phyloP scores from a whole-genome alignment of 768 basidiomycete genomes.

The Mrakia gelida region DNA sequence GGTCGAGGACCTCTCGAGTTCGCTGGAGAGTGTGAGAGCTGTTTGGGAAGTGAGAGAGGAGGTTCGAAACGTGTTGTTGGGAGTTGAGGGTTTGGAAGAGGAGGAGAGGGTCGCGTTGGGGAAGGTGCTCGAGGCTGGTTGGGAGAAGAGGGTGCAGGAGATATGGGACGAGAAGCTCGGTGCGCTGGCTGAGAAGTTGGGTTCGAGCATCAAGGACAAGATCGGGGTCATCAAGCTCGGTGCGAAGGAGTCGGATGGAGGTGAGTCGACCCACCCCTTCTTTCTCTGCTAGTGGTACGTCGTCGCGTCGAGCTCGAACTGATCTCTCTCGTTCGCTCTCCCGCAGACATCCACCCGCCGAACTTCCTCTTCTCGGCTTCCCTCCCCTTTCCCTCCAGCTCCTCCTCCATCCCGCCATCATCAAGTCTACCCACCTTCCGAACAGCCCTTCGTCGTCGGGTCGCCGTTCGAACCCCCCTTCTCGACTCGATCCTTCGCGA shows the following conservation, averaged over 20 bases:
- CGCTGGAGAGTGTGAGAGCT: conserved; percentile 56
- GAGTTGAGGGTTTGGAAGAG: conserved; percentile 44
- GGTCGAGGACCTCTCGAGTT: conserved; percentile 46
- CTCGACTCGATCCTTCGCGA: conserved; percentile 26
- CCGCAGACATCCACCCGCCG: conserved; percentile 21
- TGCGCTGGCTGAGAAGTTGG: conserved; percentile 50
- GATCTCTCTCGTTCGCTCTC: neutral
- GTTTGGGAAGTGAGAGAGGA: conserved; percentile 63
- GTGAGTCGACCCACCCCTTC: neutral
- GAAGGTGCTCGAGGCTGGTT: conserved; percentile 54
- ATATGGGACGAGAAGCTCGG: conserved; percentile 59
- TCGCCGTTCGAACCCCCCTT: conserved; percentile 21
- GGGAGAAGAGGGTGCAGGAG: conserved; percentile 53
- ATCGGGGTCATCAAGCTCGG: neutral
- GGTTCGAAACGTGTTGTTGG: conserved; percentile 53
- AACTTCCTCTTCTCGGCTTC: conserved; percentile 21
- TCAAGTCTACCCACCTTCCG: conserved; percentile 25
- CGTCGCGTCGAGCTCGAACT: neutral
- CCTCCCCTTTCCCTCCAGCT: conserved; percentile 19
- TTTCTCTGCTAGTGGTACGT: neutral
- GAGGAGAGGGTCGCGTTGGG: conserved; percentile 52
- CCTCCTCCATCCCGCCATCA: conserved; percentile 15
- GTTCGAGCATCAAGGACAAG: conserved; percentile 30
- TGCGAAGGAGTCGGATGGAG: conserved; percentile 21
- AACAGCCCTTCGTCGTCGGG: conserved; percentile 23